Percentiles rank a stretch among this genome's conserved stretches.
Evolutionary conservation across 805 yeast species (phyloP).

Genomic region (Candida ulmi): DNA sequence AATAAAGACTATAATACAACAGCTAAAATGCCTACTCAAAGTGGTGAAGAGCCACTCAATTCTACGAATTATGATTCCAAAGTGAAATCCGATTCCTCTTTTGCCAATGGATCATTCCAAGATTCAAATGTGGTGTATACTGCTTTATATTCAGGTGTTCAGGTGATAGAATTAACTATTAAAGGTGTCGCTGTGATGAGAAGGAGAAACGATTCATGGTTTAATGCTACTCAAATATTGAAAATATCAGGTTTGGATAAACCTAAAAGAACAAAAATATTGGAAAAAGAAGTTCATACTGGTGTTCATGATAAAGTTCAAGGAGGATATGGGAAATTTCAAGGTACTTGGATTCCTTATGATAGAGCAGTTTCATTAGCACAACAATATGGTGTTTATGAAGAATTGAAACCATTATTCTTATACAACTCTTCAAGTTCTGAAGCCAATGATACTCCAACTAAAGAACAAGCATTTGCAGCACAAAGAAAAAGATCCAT

Average conservation of each 20-base stretch:
- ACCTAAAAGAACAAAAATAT: conserved; percentile 66
- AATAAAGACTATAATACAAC: too few relatives aligned
- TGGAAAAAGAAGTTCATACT: conserved; percentile 68
- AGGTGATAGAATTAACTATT: conserved; percentile 72
- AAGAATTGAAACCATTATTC: conserved; percentile 60
- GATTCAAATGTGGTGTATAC: conserved; percentile 47
- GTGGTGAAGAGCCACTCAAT: too few relatives aligned
- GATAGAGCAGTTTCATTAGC: conserved; percentile 58
- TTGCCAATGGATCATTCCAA: neutral
- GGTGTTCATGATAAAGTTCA: conserved; percentile 72
- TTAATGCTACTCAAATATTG: conserved; percentile 77
- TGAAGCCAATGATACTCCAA: conserved; percentile 37
- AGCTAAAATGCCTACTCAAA: too few relatives aligned
- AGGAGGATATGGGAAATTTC: conserved; percentile 82
- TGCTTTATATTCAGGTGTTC: conserved; percentile 74
- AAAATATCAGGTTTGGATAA: conserved; percentile 75
- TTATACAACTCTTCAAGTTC: conserved; percentile 32
- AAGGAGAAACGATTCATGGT: conserved; percentile 70
- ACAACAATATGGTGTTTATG: conserved; percentile 52
- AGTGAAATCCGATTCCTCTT: neutral
- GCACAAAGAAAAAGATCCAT: conserved; percentile 26
- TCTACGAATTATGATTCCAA: too few relatives aligned
- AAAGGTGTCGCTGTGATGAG: conserved; percentile 74
- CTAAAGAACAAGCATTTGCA: conserved; percentile 42
- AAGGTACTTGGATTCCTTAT: conserved; percentile 84